These are phyloP conservation scores for Suhomyces chickasaworum DNA, from an alignment of 1,139 yeast genomes.

Conservation along the genomic window DNA sequence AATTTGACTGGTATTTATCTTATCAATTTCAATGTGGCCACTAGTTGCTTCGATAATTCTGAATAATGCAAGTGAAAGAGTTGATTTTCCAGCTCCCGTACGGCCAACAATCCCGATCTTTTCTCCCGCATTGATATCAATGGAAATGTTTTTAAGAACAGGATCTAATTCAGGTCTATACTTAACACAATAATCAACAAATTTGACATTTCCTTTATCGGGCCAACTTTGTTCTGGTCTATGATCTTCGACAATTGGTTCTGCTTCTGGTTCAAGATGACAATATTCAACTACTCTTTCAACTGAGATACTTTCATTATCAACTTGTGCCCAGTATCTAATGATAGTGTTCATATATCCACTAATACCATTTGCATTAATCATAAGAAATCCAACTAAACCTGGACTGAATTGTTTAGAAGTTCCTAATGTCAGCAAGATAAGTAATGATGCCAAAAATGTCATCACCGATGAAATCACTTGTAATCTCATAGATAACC, in stretches of 20 bases:
- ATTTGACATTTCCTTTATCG: constrained; percentile 25
- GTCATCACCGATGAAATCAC: constrained; percentile 37
- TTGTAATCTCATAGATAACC: constrained; percentile 45
- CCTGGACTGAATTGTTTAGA: constrained; percentile 26
- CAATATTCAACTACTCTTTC: constrained; percentile 33
- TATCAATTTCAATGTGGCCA: constrained; percentile 33
- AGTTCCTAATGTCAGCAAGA: constrained; percentile 27
- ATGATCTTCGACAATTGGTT: constrained; percentile 24
- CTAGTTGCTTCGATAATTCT: constrained; percentile 31
- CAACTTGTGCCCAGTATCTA: constrained; percentile 32
- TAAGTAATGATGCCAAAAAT: constrained; percentile 30
- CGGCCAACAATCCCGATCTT: constrained; percentile 37
- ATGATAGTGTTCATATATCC: constrained; percentile 27
- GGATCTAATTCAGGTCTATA: constrained; percentile 33
- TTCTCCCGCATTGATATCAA: constrained; percentile 27
- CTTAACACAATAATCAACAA: constrained; percentile 28
- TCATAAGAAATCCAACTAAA: constrained; percentile 33
- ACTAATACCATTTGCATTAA: constrained; percentile 29
- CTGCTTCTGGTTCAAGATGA: constrained; percentile 29
- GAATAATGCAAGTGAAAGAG: constrained; percentile 33
- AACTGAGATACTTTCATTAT: constrained; percentile 29
- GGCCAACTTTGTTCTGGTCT: constrained; percentile 31
- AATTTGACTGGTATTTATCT: constrained; percentile 26
- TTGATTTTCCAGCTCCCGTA: constrained; percentile 37
- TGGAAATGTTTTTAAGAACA: constrained; percentile 27